These are phyloP conservation scores for Penicillium sp. DNA, from an alignment of 2,329 filamentous ascomycete genomes.

Conservation along the genomic window DNA sequence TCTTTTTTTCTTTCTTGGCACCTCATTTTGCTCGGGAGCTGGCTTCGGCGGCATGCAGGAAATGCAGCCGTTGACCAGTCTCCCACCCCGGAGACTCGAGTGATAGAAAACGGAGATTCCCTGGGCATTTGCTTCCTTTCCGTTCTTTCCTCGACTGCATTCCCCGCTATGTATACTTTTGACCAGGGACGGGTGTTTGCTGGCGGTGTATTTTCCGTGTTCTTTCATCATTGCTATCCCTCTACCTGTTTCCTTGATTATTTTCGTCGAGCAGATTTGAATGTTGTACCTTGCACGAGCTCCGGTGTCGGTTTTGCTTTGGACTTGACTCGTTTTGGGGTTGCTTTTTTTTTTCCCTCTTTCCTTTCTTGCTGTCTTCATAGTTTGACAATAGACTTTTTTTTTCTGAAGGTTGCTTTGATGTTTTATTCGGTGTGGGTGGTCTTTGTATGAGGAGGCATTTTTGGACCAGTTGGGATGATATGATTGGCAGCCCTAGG, in stretches of 20 bases:
- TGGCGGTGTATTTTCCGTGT: constrained; percentile 21
- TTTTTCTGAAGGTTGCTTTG: constrained; percentile 22
- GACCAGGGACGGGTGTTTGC: constrained; percentile 18
- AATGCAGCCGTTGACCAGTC: constrained; percentile 39
- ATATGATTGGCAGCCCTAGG: constrained; percentile 1
- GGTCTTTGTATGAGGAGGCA: neutral
- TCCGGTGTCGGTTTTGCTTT: constrained; percentile 35
- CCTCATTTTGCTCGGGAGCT: constrained; percentile 18
- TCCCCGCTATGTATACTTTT: constrained; percentile 24
- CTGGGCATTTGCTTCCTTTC: constrained; percentile 24
- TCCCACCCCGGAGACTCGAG: constrained; percentile 21
- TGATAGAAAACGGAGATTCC: constrained; percentile 16
- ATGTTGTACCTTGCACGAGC: constrained; percentile 36
- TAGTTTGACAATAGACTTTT: constrained; percentile 34
- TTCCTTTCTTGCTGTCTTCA: constrained; percentile 26
- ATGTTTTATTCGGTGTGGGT: constrained; percentile 3
- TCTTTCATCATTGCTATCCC: constrained; percentile 1
- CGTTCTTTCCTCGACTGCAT: constrained; percentile 25
- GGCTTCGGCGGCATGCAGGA: constrained; percentile 43
- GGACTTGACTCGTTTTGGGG: constrained; percentile 14
- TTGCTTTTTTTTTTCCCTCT: constrained; percentile 16
- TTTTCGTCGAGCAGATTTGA: constrained; percentile 27
- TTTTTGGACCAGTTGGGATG: neutral
- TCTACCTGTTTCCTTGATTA: constrained; percentile 1
- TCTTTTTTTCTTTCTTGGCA: neutral